A percentile compares a stretch with the other conserved stretches of the same genome.
phyloP scores from a whole-genome alignment of 768 basidiomycete genomes.

The Lanmaoa rubissima region DNA sequence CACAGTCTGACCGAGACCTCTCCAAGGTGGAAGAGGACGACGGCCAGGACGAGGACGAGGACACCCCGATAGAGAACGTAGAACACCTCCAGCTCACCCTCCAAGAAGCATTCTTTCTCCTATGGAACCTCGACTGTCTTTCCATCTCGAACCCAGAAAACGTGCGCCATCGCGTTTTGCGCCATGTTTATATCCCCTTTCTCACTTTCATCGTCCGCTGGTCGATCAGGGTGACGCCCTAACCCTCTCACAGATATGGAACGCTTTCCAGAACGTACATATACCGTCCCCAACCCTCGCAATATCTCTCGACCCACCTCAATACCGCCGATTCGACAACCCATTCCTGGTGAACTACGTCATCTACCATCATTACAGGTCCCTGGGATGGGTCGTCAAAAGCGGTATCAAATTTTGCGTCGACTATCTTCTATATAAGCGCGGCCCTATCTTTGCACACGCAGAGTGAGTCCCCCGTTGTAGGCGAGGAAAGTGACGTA shows the following conservation, averaged over 20 bases:
- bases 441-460: constrained; percentile 92
- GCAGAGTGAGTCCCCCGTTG: constrained; percentile 71
- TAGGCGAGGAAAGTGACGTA: background rate
- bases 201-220: background rate
- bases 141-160: constrained; percentile 62
- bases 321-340: constrained; percentile 69
- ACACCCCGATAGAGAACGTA: constrained; percentile 64
- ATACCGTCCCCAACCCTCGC: constrained; percentile 39
- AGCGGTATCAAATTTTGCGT: constrained; percentile 96
- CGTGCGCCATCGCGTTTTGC: constrained; percentile 40
- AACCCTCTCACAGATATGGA: constrained; percentile 59
- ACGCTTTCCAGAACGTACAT: constrained; percentile 57
- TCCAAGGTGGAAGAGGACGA: constrained; percentile 26
- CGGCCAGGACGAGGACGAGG: constrained; percentile 42
- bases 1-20: constrained; percentile 14
- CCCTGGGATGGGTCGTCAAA: constrained; percentile 96
- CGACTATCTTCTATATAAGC: constrained; percentile 91
- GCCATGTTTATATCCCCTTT: background rate
- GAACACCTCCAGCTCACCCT: constrained; percentile 92
- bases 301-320: constrained; percentile 24
- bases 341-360: constrained; percentile 90
- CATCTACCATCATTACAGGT: constrained; percentile 92
- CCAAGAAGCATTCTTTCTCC: constrained; percentile 85
- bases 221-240: constrained; percentile 49
- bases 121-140: constrained; percentile 83